Base-by-base conservation (phyloP, 2,329 filamentous ascomycete species). In the Salinomyces thailandicus region DNA sequence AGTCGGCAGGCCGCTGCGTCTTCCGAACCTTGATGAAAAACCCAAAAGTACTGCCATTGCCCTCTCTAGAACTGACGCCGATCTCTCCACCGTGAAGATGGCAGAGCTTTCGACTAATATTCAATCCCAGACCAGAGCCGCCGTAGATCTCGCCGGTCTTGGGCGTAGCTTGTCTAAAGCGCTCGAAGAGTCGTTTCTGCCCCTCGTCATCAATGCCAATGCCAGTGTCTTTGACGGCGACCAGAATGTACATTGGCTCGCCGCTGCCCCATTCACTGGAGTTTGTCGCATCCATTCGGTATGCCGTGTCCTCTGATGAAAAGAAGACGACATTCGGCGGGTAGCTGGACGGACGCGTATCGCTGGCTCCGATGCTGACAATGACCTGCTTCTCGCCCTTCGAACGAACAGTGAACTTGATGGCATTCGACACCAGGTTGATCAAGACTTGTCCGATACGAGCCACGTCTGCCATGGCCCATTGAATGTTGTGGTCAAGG, bases 301-400 rank as follows among this genome's bases (percentile, higher is more conserved):
- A 58, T 0, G 53, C 44, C 0, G 54, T 39, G 5, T 60, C 52
- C 4, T 61, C 58, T 4, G 53, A 48, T 13, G 51, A 50, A 43
- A 66, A 66, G 45, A 62, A 67, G 8, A 66, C 62, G 4, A 67
- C 58, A 31, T 62, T 59, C 1, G 63, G 62, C 3, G 63, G 63
- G 39, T 64, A 66, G 3, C 59, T 62, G 4, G 47, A 49, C 5
- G 63, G 63, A 3, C 58, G 53, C 17, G 60, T 43, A 4, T 38
- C 13, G 12, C 47, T 50, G 1, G 50, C 53, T 7, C 43, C 48
- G 5, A 58, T 41, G 4, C 39, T 43, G 18, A 55, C 49, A 2
- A 39, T 36, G 18, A 58, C 47, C 8, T 17, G 37, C 37, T 47
- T 54, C 16, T 48, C 40, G 2, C 49, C 49, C 2, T 47, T 18